These are phyloP conservation scores for Fusarium illudens DNA, from an alignment of 2,329 filamentous ascomycete genomes.

Conservation along the genomic window DNA sequence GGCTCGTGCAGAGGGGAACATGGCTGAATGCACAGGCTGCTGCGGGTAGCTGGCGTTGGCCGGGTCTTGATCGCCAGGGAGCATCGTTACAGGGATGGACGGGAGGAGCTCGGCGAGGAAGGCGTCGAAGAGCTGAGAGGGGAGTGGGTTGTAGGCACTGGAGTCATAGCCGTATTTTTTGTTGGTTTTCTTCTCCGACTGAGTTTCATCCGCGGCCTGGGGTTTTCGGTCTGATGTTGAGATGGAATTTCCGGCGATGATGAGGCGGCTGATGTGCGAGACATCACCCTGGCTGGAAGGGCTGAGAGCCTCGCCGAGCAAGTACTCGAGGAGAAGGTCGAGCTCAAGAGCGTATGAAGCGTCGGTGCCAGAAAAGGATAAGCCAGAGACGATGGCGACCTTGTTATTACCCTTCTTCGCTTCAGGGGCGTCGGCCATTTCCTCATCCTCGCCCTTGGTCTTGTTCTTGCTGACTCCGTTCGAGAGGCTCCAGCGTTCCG, in stretches of 20 bases:
- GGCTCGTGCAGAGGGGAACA: conserved; percentile 80
- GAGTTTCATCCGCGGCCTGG: conserved; percentile 48
- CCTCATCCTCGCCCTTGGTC: conserved; percentile 55
- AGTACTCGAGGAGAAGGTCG: conserved; percentile 82
- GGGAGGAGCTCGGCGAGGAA: conserved; percentile 85
- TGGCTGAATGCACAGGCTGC: conserved; percentile 89
- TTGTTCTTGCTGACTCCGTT: conserved; percentile 48
- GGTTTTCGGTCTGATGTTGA: conserved; percentile 64
- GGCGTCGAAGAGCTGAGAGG: conserved; percentile 82
- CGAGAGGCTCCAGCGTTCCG: conserved; percentile 78
- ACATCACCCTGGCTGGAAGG: conserved; percentile 66
- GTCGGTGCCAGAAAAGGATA: conserved; percentile 81
- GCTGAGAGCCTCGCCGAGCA: conserved; percentile 81
- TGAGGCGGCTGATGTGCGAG: conserved; percentile 79
- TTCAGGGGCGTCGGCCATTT: conserved; percentile 64
- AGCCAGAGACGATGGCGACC: conserved; percentile 87
- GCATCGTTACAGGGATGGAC: conserved; percentile 85
- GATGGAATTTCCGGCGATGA: conserved; percentile 93
- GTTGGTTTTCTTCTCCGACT: conserved; percentile 55
- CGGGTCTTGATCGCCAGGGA: conserved; percentile 85
- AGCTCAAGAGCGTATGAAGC: conserved; percentile 77
- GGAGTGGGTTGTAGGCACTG: conserved; percentile 84
- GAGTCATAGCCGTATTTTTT: conserved; percentile 98
- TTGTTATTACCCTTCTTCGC: conserved; percentile 61
- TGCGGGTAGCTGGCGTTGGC: conserved; percentile 91